Percentiles rank a stretch among this genome's conserved stretches.
Conservation (phyloP, 371 early-diverging fungal genomes). For the Apophysomyces elegans region DNA sequence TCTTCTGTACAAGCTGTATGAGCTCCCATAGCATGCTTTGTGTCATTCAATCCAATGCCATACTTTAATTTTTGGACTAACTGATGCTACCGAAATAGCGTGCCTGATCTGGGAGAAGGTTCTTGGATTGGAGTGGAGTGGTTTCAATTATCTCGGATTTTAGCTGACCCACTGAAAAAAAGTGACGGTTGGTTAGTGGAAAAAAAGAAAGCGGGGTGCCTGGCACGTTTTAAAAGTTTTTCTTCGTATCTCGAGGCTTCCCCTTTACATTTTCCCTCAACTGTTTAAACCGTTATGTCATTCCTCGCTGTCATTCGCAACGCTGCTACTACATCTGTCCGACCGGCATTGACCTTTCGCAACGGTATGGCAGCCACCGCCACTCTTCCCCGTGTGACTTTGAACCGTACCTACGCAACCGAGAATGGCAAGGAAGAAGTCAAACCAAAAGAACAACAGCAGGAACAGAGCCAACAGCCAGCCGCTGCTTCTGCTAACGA, state of each 20-base stretch:
- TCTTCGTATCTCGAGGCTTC: not conserved
- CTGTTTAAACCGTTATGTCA: slow-evolving; percentile 8
- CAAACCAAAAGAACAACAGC: slow-evolving; percentile 24
- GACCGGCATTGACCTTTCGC: slow-evolving; percentile 16
- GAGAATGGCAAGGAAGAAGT: slow-evolving; percentile 30
- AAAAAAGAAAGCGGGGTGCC: slow-evolving; percentile 8
- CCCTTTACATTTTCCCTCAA: not conserved
- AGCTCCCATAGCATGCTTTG: no score
- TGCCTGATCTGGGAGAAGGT: no score
- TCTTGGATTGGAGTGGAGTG: not conserved
- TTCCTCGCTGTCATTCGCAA: slow-evolving; percentile 21
- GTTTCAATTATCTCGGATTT: not conserved
- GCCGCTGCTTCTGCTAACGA: slow-evolving; percentile 28
- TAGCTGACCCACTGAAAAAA: not conserved
- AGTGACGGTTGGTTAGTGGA: not conserved
- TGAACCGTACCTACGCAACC: slow-evolving; percentile 36
- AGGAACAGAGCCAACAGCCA: slow-evolving; percentile 21
- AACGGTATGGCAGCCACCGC: slow-evolving; percentile 15
- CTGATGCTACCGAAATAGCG: no score
- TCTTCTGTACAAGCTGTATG: no score
- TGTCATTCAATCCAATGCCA: no score
- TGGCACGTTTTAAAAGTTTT: slow-evolving; percentile 3
- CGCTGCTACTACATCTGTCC: slow-evolving; percentile 29
- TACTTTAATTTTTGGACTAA: no score
- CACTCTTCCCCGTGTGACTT: slow-evolving; percentile 11